Base-by-base conservation (phyloP, 345 rosid species). In the Corchorus capsularis region DNA sequence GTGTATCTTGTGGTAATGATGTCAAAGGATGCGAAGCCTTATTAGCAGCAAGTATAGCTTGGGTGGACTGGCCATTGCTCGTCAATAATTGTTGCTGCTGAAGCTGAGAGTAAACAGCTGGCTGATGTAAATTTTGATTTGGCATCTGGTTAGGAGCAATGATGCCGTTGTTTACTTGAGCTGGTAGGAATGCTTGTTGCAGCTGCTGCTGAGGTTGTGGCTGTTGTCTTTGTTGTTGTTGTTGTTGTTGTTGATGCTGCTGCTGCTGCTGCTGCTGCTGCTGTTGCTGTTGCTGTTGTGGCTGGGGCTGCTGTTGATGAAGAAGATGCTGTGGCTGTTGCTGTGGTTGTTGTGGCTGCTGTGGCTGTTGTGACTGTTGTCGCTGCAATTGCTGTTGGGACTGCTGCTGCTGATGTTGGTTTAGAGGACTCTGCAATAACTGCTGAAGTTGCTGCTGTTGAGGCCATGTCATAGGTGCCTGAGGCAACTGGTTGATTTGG, bases 401-500 rank as follows among this genome's bases (percentile, higher is more conserved):
- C 77, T 77, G 79, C 57, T 83, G 85, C 61, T 74, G 73, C 19
- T 67, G 73, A 19, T 67, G 87, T 17, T 81, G 90, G 62, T 70
- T 81, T 16, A 72, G 45, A 69, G 83, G 79, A 45, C 66, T 63
- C 81, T 87, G 91, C 46, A 82, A 19, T 64, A 82, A 77, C 22
- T 87, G 87, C 73, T 85, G 92, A 71, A 77, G 55, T 45, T 92
- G 95, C 63, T 90, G 97, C 71, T 90, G 97, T 75, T 87, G 98
- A 79, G 88, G 81, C 92, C 91, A 91, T 41, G 86, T 77, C 77
- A 83, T 57, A 34, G 88, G 80, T 27, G 87, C 82, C 81, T 85
- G 96, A 55, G 83, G 81, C 87, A 88, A 83, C 81, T 90, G 97
- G 76, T 79, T 80, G 76, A 83, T 80, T 73, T 87, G 92, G 82